Conservation (phyloP, 495 filamentous ascomycete genomes). For the Cenococcum geophilum region DNA sequence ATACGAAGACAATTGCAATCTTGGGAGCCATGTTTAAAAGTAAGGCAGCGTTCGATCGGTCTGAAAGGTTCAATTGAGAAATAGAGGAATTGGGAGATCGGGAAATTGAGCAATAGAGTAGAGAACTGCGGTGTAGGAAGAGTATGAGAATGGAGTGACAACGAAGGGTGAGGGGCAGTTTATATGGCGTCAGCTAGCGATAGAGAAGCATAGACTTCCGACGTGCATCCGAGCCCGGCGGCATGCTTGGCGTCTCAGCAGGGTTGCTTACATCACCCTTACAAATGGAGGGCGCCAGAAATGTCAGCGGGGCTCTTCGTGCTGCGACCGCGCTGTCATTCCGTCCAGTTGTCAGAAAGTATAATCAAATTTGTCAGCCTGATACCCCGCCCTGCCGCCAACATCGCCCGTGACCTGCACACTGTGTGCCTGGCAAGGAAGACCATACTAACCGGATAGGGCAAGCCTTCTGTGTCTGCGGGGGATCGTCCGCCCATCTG, state of each 20-base stretch:
- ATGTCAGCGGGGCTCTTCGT: background rate
- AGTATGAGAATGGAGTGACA: no score
- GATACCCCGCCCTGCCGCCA: no score
- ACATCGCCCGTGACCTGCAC: no score
- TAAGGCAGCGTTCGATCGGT: background rate
- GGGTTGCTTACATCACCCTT: background rate
- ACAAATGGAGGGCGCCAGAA: background rate
- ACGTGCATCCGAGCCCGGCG: background rate
- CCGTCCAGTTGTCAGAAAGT: background rate
- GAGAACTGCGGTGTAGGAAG: no score
- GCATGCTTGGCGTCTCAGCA: background rate
- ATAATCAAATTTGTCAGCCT: background rate
- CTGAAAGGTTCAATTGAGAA: background rate
- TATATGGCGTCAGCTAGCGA: background rate
- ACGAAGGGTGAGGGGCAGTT: background rate
- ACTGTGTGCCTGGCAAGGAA: background rate
- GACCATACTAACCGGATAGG: background rate
- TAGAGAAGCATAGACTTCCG: background rate
- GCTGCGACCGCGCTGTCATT: background rate
- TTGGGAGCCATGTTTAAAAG: slow-evolving; percentile 74
- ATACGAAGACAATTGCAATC: slow-evolving; percentile 83
- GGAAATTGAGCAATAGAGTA: background rate
- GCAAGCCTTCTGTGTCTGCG: background rate
- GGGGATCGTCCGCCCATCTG: background rate
- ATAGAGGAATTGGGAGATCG: background rate